These are phyloP conservation scores for Peronospora destructor DNA, from an alignment of 352 stramenopile genomes.

Conservation along the genomic window DNA sequence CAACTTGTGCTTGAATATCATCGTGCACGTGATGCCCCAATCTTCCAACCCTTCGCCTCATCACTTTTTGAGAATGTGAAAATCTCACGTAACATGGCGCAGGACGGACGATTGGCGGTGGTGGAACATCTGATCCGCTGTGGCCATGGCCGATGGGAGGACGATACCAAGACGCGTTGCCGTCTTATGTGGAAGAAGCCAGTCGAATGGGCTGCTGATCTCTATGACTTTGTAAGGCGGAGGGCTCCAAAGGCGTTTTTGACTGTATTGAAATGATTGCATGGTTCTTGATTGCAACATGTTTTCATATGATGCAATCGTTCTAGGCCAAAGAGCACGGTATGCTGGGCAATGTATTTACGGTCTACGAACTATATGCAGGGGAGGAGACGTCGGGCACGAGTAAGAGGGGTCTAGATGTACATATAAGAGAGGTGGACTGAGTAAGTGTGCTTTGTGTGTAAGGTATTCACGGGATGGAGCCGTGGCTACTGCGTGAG, in stretches of 20 bases:
- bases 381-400: conserved; percentile 74
- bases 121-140: conserved; percentile 73
- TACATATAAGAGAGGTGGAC: not conserved
- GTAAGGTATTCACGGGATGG: conserved; percentile 72
- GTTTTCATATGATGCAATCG: conserved; percentile 8
- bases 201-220: conserved; percentile 68
- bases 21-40: conserved; percentile 54
- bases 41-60: conserved; percentile 64
- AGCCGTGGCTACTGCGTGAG: conserved; percentile 77
- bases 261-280: conserved; percentile 15
- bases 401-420: conserved; percentile 31
- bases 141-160: conserved; percentile 73
- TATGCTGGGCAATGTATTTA: conserved; percentile 82
- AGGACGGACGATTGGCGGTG: conserved; percentile 56
- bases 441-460: conserved; percentile 3
- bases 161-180: conserved; percentile 70
- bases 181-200: conserved; percentile 86
- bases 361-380: conserved; percentile 80
- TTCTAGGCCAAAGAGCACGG: conserved; percentile 55
- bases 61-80: conserved; percentile 79
- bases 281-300: not conserved
- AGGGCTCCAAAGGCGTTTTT: not conserved
- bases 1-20: conserved; percentile 82
- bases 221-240: conserved; percentile 73
- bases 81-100: conserved; percentile 75